Evolutionary conservation across 116 monocot species (phyloP), one percentile per base, ranked within the genome.

Genomic region (Iris pallida): DNA sequence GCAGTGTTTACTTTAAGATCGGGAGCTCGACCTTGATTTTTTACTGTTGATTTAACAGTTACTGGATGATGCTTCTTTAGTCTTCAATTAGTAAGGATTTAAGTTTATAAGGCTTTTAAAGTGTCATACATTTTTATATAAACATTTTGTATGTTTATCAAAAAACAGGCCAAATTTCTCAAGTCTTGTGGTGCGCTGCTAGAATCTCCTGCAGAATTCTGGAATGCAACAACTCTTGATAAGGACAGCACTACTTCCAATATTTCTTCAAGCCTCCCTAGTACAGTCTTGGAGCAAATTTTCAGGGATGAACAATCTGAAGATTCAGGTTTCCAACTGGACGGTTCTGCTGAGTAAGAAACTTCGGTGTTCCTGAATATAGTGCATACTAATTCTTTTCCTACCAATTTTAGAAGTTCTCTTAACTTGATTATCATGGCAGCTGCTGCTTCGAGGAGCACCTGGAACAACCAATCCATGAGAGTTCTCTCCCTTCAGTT

Each of bases 141-240:
- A 30, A 30, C 30, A 30, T 30, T 30, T 30, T 30, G 30, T 30
- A 30, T 30, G 30, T 30, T 30, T 30, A 30, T 30, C 30, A 30
- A 30, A 30, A 30, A 53, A 60, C 68, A 75, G 75, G 75, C 55
- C 9, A 58, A 74, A 68, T 68, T 67, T 46, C 75, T 75, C 60
- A 75, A 75, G 18, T 53, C 66, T 53, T 67, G 75, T 68, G 75
- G 75, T 61, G 53, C 75, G 20, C 59, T 75, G 60, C 61, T 75
- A 5, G 52, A 68, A 66, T 67, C 75, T 67, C 75, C 75, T 40
- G 57, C 57, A 30, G 75, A 75, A 75, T 55, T 75, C 42, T 59
- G 67, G 57, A 67, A 60, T 17, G 42, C 47, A 58, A 51, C 75
- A 58, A 55, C n/a, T 7, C 30, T 18, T 44, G 45, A 59, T 47